Percentiles rank a stretch among this genome's conserved stretches.
Evolutionary conservation across 345 rosid species (phyloP).

Genomic region (Euclidium syriacum): DNA sequence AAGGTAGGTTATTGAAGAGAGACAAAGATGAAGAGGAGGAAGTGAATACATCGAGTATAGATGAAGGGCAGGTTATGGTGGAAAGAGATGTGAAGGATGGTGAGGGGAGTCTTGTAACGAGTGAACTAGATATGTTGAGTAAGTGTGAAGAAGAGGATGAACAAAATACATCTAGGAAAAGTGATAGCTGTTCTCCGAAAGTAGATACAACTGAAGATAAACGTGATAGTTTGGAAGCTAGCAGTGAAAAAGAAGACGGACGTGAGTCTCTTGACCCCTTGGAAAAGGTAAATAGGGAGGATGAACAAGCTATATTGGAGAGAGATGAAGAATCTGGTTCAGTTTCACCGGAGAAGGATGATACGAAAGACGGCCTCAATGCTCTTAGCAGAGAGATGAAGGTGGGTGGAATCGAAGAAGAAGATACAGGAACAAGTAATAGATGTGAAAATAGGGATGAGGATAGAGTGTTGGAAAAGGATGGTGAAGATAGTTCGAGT

Average conservation of each 20-base stretch:
- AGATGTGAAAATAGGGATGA: conserved; percentile 13
- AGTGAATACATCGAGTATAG: neutral
- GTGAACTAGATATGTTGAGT: neutral
- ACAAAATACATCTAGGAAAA: neutral
- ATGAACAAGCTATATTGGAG: neutral
- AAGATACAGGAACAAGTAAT: conserved; percentile 1
- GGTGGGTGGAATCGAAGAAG: conserved; percentile 5
- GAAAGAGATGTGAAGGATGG: conserved; percentile 3
- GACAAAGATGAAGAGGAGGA: neutral
- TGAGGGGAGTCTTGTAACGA: neutral
- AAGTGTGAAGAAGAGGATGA: neutral
- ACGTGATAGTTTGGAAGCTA: neutral
- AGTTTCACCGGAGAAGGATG: conserved; percentile 16
- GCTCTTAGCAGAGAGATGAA: conserved; percentile 6
- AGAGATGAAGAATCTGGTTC: conserved; percentile 15
- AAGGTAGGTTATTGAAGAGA: neutral
- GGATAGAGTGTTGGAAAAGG: neutral
- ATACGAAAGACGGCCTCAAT: neutral
- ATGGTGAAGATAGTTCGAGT: conserved; percentile 9
- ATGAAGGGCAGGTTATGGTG: neutral
- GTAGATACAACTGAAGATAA: conserved; percentile 14
- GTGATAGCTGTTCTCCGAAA: neutral
- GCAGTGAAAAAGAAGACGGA: neutral
- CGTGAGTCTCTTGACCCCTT: neutral
- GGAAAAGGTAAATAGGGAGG: neutral